Evolutionary conservation across 2,329 filamentous ascomycete genomes (phyloP).

Genomic region (Pyrenochaeta sp.): DNA sequence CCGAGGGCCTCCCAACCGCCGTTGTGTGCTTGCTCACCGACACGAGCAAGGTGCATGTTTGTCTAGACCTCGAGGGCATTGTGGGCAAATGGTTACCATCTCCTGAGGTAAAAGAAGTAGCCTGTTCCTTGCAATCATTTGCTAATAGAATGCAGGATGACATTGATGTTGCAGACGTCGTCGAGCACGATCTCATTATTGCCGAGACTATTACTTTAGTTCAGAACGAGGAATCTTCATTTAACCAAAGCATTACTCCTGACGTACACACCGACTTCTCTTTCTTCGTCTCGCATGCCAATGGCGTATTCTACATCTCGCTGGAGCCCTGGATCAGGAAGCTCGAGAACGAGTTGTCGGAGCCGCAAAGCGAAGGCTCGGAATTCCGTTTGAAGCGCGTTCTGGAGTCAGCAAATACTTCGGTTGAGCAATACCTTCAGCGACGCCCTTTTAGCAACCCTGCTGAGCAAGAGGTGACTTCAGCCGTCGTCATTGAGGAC

Average conservation of each 20-base stretch:
- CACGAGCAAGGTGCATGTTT: constrained; percentile 65
- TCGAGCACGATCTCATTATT: constrained; percentile 44
- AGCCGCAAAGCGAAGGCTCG: constrained; percentile 60
- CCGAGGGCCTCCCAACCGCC: constrained; percentile 63
- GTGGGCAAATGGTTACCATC: constrained; percentile 70
- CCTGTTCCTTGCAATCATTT: not conserved
- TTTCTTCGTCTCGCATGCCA: constrained; percentile 65
- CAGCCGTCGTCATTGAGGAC: constrained; percentile 64
- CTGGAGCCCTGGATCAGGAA: constrained; percentile 65
- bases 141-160: constrained; percentile 27
- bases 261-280: constrained; percentile 65
- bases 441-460: constrained; percentile 28
- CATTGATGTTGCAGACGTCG: constrained; percentile 19
- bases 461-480: constrained; percentile 49
- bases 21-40: constrained; percentile 67
- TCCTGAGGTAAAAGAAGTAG: constrained; percentile 45
- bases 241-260: constrained; percentile 63
- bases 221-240: constrained; percentile 42
- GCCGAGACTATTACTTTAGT: constrained; percentile 53
- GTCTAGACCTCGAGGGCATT: constrained; percentile 68
- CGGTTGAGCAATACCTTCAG: constrained; percentile 59
- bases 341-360: constrained; percentile 65
- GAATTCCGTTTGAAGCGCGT: constrained; percentile 66
- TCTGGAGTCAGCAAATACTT: constrained; percentile 60
- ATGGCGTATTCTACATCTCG: constrained; percentile 64